These are phyloP conservation scores for Phytophthora lateralis DNA, from an alignment of 352 stramenopile species.

Conservation along the genomic window DNA sequence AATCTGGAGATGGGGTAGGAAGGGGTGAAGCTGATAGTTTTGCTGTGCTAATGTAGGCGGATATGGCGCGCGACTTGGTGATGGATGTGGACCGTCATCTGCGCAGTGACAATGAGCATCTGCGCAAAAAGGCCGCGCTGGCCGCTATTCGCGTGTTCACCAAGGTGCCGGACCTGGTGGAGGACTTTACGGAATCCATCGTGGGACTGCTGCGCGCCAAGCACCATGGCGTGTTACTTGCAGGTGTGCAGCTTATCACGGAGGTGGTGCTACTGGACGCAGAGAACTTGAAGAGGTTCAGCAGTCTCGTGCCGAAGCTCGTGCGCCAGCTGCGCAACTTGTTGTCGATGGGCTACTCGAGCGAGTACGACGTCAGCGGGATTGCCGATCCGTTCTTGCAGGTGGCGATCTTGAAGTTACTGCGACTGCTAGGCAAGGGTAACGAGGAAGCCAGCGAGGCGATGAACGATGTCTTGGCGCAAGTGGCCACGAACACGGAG, in stretches of 20 bases:
- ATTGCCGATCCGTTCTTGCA: constrained; percentile 99
- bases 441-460: constrained; percentile 94
- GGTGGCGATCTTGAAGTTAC: constrained; percentile 88
- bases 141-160: constrained; percentile 92
- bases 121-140: constrained; percentile 98
- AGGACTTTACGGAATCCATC: constrained; percentile 98
- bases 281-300: constrained; percentile 78
- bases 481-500: constrained; percentile 99
- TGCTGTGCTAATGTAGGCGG: constrained; percentile 53
- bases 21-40: too few species aligned
- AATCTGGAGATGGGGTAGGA: too few species aligned
- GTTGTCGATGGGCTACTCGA: constrained; percentile 97
- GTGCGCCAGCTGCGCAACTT: constrained; percentile 95
- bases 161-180: constrained; percentile 98
- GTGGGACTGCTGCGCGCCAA: constrained; percentile 94
- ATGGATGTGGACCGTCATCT: constrained; percentile 98
- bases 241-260: constrained; percentile 96
- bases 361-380: constrained; percentile 98
- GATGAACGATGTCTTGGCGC: constrained; percentile 98
- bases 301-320: constrained; percentile 74
- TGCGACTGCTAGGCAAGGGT: constrained; percentile 95
- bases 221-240: constrained; percentile 98
- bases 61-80: constrained; percentile 98
- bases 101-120: constrained; percentile 92
- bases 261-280: constrained; percentile 89